Evolutionary conservation across 2,329 filamentous ascomycete species (phyloP).

Genomic region (Acrodontium crateriforme): DNA sequence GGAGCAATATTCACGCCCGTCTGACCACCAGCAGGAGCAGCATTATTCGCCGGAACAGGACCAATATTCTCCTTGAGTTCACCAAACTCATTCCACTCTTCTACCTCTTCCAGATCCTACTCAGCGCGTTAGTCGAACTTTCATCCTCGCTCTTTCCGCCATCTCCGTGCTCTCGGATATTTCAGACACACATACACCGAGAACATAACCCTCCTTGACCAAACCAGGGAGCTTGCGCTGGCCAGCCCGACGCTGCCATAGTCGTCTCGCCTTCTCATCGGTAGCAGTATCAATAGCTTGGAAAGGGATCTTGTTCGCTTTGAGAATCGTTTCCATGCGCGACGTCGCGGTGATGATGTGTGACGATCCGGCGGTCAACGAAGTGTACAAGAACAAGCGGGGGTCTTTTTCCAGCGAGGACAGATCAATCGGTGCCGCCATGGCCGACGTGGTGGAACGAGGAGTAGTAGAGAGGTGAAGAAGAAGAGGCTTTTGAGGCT

Average conservation of each 20-base stretch:
- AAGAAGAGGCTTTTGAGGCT: too few relatives aligned
- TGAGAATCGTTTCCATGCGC: slow-evolving; percentile 88
- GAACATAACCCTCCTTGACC: slow-evolving; percentile 71
- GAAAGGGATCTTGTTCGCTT: slow-evolving; percentile 88
- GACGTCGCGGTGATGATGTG: slow-evolving; percentile 95
- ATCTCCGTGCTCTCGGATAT: neutral
- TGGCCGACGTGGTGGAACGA: too few relatives aligned
- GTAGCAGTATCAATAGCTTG: slow-evolving; percentile 83
- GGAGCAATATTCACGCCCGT: slow-evolving; percentile 16
- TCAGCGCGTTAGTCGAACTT: too few relatives aligned
- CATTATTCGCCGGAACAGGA: slow-evolving; percentile 28
- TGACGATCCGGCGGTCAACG: slow-evolving; percentile 84
- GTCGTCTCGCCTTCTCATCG: slow-evolving; percentile 72
- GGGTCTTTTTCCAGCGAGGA: slow-evolving; percentile 32
- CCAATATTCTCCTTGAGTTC: slow-evolving; percentile 77
- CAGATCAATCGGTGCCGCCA: slow-evolving; percentile 22
- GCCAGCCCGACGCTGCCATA: slow-evolving; percentile 74
- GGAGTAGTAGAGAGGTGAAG: too few relatives aligned
- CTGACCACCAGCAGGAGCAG: slow-evolving; percentile 12
- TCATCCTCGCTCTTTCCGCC: too few relatives aligned
- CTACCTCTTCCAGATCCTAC: slow-evolving; percentile 82
- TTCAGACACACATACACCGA: slow-evolving; percentile 61
- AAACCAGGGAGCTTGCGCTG: slow-evolving; percentile 82
- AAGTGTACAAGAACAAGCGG: slow-evolving; percentile 83
- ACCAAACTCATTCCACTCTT: slow-evolving; percentile 99